phyloP scores from a whole-genome alignment of 2,329 filamentous ascomycete species.

The Hymenotorrendiella dingleyae region DNA sequence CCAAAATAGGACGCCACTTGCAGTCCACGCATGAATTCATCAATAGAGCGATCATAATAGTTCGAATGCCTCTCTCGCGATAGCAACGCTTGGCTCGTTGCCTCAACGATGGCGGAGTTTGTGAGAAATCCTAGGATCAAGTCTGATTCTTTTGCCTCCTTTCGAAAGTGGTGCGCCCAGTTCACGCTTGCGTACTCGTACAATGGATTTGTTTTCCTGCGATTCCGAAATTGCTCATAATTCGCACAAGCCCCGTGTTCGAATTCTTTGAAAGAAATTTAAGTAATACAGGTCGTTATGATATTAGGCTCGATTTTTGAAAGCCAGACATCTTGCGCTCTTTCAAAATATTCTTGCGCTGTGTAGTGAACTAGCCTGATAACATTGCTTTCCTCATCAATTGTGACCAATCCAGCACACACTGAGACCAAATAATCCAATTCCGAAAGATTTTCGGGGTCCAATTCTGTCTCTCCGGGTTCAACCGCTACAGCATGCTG shows the following conservation, averaged over 20 bases:
- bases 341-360: slow-evolving; percentile 27
- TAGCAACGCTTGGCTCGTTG: not conserved
- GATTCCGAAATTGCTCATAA: slow-evolving; percentile 18
- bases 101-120: not conserved
- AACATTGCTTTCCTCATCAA: slow-evolving; percentile 24
- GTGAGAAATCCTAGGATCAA: not conserved
- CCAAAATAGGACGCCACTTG: not conserved
- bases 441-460: slow-evolving; percentile 32
- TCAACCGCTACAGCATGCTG: slow-evolving; percentile 38
- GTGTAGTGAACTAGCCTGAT: slow-evolving; percentile 29
- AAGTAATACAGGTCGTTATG: slow-evolving; percentile 22
- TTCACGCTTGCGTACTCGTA: slow-evolving; percentile 18
- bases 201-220: slow-evolving; percentile 23
- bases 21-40: not conserved
- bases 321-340: slow-evolving; percentile 11
- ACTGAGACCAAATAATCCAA: slow-evolving; percentile 19
- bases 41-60: not conserved
- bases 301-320: slow-evolving; percentile 15
- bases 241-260: slow-evolving; percentile 17
- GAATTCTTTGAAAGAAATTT: slow-evolving; percentile 27
- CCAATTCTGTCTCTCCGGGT: slow-evolving; percentile 22
- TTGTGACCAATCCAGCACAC: slow-evolving; percentile 26
- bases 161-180: not conserved
- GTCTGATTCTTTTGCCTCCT: not conserved
- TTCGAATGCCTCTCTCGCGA: not conserved